Evolutionary conservation across 345 rosid genomes (phyloP), one percentile per base, ranked within the genome.

Genomic region (Eucalyptus coolabah): DNA sequence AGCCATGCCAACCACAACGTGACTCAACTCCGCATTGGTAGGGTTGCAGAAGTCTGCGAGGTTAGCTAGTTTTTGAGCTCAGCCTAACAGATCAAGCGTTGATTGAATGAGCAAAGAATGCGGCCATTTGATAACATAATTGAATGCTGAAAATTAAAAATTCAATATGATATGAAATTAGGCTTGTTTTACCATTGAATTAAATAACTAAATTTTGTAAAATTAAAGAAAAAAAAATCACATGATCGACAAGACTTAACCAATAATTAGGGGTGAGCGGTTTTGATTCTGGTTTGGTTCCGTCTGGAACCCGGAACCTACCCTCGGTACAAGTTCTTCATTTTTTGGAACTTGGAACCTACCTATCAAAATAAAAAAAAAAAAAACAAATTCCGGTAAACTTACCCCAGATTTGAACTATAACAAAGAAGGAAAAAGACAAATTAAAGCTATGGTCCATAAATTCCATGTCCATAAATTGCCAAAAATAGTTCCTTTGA

Each of bases 41-140:
- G 0, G 37, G 72, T 30, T 15, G 21, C 0, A 4, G 37, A 65
- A 65, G 37, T 65, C 5, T 7, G 6, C 3, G 3, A 15, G 72
- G 5, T 65, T 65, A 65, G 37, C 5, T 7, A 15, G 3, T 65
- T 19, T n/a, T 65, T 7, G 37, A 65, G 5, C 10, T 15, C 19
- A 17, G 0, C 37, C 7, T 6, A 0, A 8, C 5, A 4, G 1
- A 2, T 65, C 37, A 15, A 30, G 34, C 11, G 1, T 7, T 3
- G 5, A 65, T 15, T n/a, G 10, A n/a, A 14, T n/a, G 37, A 65
- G 37, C 10, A 12, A 0, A 0, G 1, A 72, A 37, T 34, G 3
- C 0, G 2, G 26, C 45, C 14, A 37, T 37, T 72, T 37, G 81
- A 72, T 72, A 72, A 37, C 82, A 72, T 37, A 18, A 18, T 72